Evolutionary conservation across 371 early-diverging fungal genomes (phyloP), one percentile per base, ranked within the genome.

Genomic region (Mucor saturninus): DNA sequence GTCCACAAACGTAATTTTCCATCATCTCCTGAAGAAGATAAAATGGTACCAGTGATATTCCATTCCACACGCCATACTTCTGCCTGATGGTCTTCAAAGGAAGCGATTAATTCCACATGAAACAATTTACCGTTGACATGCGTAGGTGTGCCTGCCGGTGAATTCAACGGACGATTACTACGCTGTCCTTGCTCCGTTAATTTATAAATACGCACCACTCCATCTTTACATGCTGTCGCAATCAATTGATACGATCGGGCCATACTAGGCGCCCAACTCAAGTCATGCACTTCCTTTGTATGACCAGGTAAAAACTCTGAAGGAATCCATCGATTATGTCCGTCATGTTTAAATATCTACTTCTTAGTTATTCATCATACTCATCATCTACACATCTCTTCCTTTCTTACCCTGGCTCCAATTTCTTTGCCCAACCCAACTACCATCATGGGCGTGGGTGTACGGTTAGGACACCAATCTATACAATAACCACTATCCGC

Each of bases 11-110:
- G 84, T 14, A 95, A 84, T 63, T 86, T 91, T 26, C 97, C 97
- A 74, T 98, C 98, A 65, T 95, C 95, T 26, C 96, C 95, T 52
- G 93, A 90, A 10, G 92, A 91, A 3, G 91, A 86, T 21, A 98
- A 76, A 42, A 95, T 89, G 0, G 97, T 96, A 3, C 97, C 98
- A 3, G 93, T 92, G 31, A 95, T 77, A 74, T 98, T 98, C 96
- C 97, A 97, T 67, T 92, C 90, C 1, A 96, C 93, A 11, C 90
- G 79, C 92, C 97, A 95, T 5, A 95, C 89, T 71, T 92, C 92
- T 1, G 88, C 86, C 31, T 80, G 72, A 61, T 93, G 93, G 50
- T 93, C 90, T 35, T 68, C 62, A 63, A 93, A 87, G 1, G 81
- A 81, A 1, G 86, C 91, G 21, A 90, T 76, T 3, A 78, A 56